phyloP scores from a whole-genome alignment of 768 basidiomycete genomes.

The Polyporus arcularius region DNA sequence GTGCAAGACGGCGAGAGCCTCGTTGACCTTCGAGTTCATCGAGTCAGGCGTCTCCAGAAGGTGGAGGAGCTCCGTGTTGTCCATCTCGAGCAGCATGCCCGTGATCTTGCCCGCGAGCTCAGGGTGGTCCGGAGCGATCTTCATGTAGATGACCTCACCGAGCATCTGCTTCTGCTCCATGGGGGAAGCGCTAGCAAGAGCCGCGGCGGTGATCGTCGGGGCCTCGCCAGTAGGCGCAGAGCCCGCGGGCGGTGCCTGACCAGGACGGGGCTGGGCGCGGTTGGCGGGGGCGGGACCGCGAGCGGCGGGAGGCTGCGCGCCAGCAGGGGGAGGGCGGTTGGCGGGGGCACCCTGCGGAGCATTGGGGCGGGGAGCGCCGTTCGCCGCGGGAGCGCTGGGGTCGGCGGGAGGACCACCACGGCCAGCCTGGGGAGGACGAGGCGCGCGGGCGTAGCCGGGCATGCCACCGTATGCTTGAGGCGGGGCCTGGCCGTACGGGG shows the following conservation, averaged over 20 bases:
- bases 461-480: conserved; percentile 75
- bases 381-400: conserved; percentile 53
- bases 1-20: conserved; percentile 86
- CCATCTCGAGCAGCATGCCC: conserved; percentile 99
- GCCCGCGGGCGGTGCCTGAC: conserved; percentile 38
- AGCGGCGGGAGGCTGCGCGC: conserved; percentile 46
- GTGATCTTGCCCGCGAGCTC: conserved; percentile 98
- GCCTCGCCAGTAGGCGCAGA: conserved; percentile 50
- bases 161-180: conserved; percentile 99
- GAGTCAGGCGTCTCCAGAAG: conserved; percentile 82
- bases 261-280: conserved; percentile 31
- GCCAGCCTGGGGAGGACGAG: conserved; percentile 67
- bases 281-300: conserved; percentile 34
- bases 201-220: conserved; percentile 61
- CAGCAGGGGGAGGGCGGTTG: conserved; percentile 51
- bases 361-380: conserved; percentile 58
- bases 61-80: conserved; percentile 89
- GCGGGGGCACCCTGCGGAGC: conserved; percentile 53
- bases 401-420: conserved; percentile 75
- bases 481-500: conserved; percentile 70
- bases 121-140: conserved; percentile 83
- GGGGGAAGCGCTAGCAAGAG: conserved; percentile 59
- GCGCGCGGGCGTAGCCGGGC: conserved; percentile 63
- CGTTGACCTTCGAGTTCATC: conserved; percentile 86
- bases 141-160: conserved; percentile 95